Percentiles rank a stretch among this genome's conserved stretches.
These are phyloP conservation scores for Candida orba DNA, from an alignment of 805 yeast species.

Conservation along the genomic window DNA sequence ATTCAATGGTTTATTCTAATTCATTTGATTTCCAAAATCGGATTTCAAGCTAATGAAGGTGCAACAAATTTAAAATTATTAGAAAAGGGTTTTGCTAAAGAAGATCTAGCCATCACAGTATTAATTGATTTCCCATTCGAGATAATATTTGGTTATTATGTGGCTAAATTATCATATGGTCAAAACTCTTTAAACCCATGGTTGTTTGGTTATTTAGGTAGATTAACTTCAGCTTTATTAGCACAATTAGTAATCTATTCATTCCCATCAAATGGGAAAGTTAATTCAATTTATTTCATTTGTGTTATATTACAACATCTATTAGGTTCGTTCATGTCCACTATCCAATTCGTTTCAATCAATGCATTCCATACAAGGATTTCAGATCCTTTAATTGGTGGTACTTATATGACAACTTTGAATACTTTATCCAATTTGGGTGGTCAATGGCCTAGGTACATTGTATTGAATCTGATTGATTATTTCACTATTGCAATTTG, in stretches of 20 bases:
- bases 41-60: constrained; percentile 93
- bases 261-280: constrained; percentile 53
- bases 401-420: constrained; percentile 94
- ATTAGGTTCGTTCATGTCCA: constrained; percentile 83
- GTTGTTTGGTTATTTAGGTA: constrained; percentile 80
- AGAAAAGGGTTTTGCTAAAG: constrained; percentile 88
- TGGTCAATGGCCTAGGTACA: constrained; percentile 94
- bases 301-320: constrained; percentile 76
- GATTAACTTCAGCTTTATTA: constrained; percentile 64
- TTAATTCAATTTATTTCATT: constrained; percentile 51
- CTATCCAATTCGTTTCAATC: constrained; percentile 90
- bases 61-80: constrained; percentile 88
- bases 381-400: constrained; percentile 94
- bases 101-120: constrained; percentile 88
- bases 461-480: constrained; percentile 76
- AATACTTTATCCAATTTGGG: constrained; percentile 91
- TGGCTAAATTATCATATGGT: constrained; percentile 91
- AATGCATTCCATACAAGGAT: constrained; percentile 93
- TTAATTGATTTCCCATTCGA: constrained; percentile 95
- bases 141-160: constrained; percentile 89
- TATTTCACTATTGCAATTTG: constrained; percentile 65
- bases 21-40: constrained; percentile 77
- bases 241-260: constrained; percentile 67
- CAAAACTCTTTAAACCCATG: constrained; percentile 75
- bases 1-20: constrained; percentile 69